phyloP scores from a whole-genome alignment of 352 stramenopile genomes.

The Globisporangium spinosum region DNA sequence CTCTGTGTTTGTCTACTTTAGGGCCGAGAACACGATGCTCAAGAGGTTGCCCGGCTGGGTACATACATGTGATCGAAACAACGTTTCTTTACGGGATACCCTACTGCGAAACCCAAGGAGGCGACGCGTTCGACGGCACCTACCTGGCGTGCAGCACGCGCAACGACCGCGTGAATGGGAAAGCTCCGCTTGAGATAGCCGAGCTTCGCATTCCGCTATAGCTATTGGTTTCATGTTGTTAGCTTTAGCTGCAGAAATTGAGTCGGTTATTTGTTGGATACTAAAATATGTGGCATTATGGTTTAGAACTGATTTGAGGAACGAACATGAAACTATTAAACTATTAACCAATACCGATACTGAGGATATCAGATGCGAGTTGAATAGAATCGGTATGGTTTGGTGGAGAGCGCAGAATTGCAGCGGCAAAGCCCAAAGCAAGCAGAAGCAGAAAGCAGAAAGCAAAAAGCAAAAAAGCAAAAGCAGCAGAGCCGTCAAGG shows the following conservation, averaged over 20 bases:
- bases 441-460: neutral
- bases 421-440: neutral
- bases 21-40: neutral
- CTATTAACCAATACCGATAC: too few species aligned
- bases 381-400: neutral
- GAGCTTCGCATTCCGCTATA: neutral
- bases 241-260: too few species aligned
- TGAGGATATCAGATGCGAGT: too few species aligned
- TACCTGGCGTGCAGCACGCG: neutral
- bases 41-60: slow-evolving; percentile 4
- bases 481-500: neutral
- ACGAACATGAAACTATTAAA: too few species aligned
- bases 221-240: too few species aligned
- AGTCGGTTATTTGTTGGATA: too few species aligned
- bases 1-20: neutral
- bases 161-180: neutral
- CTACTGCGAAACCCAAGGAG: neutral
- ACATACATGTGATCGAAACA: neutral
- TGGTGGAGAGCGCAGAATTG: neutral
- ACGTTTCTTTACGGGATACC: neutral
- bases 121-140: neutral
- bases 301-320: too few species aligned
- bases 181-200: neutral
- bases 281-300: too few species aligned
- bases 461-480: neutral